These are phyloP conservation scores for Candida silvicultrix DNA, from an alignment of 805 yeast genomes.

Conservation along the genomic window DNA sequence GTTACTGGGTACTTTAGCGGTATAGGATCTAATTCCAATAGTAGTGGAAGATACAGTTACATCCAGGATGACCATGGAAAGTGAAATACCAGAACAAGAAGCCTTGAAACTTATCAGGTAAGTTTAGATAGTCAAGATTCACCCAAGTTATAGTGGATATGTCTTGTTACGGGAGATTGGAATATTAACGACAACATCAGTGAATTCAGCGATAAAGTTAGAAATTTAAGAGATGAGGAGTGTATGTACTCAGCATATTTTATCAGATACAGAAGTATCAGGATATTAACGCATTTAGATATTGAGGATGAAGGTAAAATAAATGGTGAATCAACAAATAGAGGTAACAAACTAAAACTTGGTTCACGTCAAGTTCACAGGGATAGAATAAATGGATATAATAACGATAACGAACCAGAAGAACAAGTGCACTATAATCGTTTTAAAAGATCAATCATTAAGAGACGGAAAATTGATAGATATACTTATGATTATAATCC, in stretches of 20 bases:
- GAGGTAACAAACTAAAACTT: slow-evolving; percentile 53
- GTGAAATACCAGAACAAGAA: not conserved
- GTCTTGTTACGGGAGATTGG: too few relatives aligned
- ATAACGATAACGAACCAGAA: slow-evolving; percentile 20
- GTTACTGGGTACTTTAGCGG: too few relatives aligned
- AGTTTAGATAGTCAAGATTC: too few relatives aligned
- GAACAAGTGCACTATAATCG: slow-evolving; percentile 23
- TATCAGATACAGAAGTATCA: not conserved
- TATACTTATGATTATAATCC: slow-evolving; percentile 6
- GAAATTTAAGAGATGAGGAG: not conserved
- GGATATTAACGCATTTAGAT: not conserved
- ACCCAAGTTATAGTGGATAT: too few relatives aligned
- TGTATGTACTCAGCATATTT: not conserved
- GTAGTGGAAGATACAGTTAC: too few relatives aligned
- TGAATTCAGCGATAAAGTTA: not conserved
- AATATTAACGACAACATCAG: too few relatives aligned
- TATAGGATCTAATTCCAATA: too few relatives aligned
- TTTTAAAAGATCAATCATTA: slow-evolving; percentile 25
- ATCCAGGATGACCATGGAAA: not conserved
- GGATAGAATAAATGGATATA: slow-evolving; percentile 30
- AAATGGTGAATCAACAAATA: slow-evolving; percentile 36
- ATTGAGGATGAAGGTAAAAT: slow-evolving; percentile 8
- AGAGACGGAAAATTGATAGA: slow-evolving; percentile 22
- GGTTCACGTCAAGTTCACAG: slow-evolving; percentile 42
- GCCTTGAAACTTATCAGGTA: slow-evolving; percentile 5